phyloP scores from a whole-genome alignment of 2,329 filamentous ascomycete genomes.

The Trichoderma pleuroti region DNA sequence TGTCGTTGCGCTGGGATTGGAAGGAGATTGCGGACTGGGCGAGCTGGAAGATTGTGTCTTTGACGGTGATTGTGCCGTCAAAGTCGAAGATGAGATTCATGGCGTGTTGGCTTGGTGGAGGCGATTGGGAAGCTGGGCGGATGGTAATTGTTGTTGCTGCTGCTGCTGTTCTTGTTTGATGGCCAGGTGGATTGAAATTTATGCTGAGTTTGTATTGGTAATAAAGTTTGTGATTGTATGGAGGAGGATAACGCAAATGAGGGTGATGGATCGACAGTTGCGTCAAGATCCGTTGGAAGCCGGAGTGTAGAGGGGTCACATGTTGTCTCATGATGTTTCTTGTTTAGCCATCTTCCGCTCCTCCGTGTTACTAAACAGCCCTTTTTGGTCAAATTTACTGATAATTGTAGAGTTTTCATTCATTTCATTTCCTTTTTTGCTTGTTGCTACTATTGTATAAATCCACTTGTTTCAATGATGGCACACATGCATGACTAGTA shows the following conservation, averaged over 20 bases:
- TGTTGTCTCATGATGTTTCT: not conserved
- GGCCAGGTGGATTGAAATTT: not conserved
- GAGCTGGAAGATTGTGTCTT: constrained; percentile 51
- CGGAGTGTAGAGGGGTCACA: not conserved
- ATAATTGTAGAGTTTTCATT: not conserved
- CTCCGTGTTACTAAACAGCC: not conserved
- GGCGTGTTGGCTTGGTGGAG: not conserved
- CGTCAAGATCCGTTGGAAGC: not conserved
- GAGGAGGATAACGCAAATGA: not conserved
- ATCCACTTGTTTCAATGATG: not conserved
- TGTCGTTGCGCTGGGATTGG: constrained; percentile 25
- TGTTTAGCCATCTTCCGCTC: not conserved
- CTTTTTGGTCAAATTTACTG: not conserved
- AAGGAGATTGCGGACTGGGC: constrained; percentile 42
- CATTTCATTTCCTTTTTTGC: not conserved
- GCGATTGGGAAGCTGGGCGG: not conserved
- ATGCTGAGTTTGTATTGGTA: not conserved
- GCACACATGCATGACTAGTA: not conserved
- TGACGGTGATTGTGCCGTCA: constrained; percentile 55
- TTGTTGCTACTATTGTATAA: not conserved
- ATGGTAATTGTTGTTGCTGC: not conserved
- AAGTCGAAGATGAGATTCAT: constrained; percentile 55
- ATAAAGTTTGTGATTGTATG: not conserved
- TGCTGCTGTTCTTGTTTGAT: not conserved
- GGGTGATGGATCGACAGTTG: not conserved